Evolutionary conservation across 2,329 filamentous ascomycete species (phyloP).

Genomic region (Cladosporium velox): DNA sequence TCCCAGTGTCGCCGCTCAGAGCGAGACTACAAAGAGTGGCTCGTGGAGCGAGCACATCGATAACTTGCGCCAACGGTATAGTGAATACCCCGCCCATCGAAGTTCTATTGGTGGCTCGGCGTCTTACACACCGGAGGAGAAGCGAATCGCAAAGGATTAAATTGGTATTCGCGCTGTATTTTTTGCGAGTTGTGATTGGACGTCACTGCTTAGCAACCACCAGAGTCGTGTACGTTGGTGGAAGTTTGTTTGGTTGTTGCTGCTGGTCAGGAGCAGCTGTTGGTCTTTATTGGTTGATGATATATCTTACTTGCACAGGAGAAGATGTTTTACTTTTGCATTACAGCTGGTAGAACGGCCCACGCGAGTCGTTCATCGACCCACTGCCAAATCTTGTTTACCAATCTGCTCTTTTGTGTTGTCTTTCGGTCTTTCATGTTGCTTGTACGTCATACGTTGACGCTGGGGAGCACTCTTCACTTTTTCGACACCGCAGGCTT

Average conservation of each 20-base stretch:
- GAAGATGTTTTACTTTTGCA: background rate
- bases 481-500: background rate
- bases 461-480: background rate
- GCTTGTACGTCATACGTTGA: background rate
- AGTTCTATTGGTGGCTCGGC: slow-evolving; percentile 16
- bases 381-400: background rate
- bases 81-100: slow-evolving; percentile 23
- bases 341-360: background rate
- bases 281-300: background rate
- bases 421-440: background rate
- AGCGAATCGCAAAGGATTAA: slow-evolving; percentile 2
- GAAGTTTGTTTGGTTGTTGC: background rate
- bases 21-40: background rate
- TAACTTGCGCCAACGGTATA: slow-evolving; percentile 26
- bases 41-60: slow-evolving; percentile 24
- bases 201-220: background rate
- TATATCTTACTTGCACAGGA: background rate
- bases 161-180: background rate
- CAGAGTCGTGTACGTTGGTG: background rate
- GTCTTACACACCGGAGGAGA: slow-evolving; percentile 13
- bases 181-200: slow-evolving; percentile 2
- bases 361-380: background rate
- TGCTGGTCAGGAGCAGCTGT: background rate
- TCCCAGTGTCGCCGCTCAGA: background rate
- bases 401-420: background rate